phyloP scores from a whole-genome alignment of 345 rosid genomes.

The Capsella bursapastoris region DNA sequence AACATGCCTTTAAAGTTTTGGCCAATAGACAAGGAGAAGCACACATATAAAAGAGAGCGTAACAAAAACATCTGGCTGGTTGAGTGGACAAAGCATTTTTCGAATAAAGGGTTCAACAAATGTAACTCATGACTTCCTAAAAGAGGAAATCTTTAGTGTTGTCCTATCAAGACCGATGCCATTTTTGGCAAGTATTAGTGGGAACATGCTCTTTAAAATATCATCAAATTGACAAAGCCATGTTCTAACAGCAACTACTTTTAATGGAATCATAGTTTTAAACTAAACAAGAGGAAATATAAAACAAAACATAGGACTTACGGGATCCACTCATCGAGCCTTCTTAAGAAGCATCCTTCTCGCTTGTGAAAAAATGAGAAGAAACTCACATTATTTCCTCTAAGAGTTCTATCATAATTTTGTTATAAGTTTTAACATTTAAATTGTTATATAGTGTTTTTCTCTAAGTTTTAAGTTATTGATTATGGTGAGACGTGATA shows the following conservation, averaged over 20 bases:
- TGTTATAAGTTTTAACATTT: not conserved
- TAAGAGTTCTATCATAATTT: not conserved
- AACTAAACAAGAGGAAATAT: not conserved
- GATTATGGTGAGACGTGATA: slow-evolving; percentile 35
- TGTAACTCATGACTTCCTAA: slow-evolving; percentile 22
- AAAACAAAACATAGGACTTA: not conserved
- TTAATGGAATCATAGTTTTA: slow-evolving; percentile 12
- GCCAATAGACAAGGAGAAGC: not conserved
- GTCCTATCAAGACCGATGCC: slow-evolving; percentile 11
- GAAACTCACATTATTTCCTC: not conserved
- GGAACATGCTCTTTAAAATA: slow-evolving; percentile 19
- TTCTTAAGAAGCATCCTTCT: slow-evolving; percentile 33
- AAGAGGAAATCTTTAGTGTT: slow-evolving; percentile 35
- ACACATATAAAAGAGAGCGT: not conserved
- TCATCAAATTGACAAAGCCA: slow-evolving; percentile 26
- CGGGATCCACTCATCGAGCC: slow-evolving; percentile 24
- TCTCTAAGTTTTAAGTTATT: slow-evolving; percentile 1
- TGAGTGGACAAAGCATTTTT: slow-evolving; percentile 38
- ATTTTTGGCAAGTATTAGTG: slow-evolving; percentile 37
- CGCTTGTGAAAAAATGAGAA: not conserved
- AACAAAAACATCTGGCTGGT: slow-evolving; percentile 28
- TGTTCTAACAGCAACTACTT: slow-evolving; percentile 10
- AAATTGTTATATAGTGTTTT: not conserved
- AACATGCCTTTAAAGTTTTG: slow-evolving; percentile 4
- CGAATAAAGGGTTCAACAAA: not conserved